Conservation (phyloP, 192 early-diverging fungal species). For the Lobulomyces angularis region DNA sequence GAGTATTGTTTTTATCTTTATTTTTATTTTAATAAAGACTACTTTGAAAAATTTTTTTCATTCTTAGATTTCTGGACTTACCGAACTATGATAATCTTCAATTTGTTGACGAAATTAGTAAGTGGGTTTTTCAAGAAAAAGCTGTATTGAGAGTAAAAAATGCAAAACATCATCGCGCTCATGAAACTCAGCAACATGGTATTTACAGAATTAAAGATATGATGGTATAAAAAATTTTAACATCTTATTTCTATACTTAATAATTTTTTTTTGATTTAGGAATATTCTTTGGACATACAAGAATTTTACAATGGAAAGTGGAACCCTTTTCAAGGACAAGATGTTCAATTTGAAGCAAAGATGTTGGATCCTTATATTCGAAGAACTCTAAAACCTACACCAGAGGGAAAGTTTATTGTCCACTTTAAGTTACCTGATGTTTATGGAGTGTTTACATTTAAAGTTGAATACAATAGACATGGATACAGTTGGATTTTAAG, state of each 20-base stretch:
- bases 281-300: constrained; percentile 65
- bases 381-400: constrained; percentile 32
- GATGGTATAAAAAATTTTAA: constrained; percentile 42
- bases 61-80: constrained; percentile 7
- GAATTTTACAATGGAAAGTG: constrained; percentile 69
- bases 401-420: constrained; percentile 22
- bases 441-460: constrained; percentile 96
- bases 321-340: constrained; percentile 66
- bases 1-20: constrained; percentile 22
- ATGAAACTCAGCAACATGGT: constrained; percentile 50
- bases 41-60: constrained; percentile 6
- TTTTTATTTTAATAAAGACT: constrained; percentile 7
- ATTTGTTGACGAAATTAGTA: constrained; percentile 60
- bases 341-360: constrained; percentile 82
- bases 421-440: constrained; percentile 73
- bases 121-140: constrained; percentile 92
- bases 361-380: constrained; percentile 98
- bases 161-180: constrained; percentile 50
- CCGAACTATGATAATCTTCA: constrained; percentile 2
- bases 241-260: constrained; percentile 3
- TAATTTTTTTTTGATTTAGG: constrained; percentile 31
- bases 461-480: constrained; percentile 79
- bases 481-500: constrained; percentile 67
- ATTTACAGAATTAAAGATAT: constrained; percentile 90
- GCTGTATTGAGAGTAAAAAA: constrained; percentile 64